Conservation (phyloP, 805 yeast genomes). For the Wickerhamiella kurtzmanii region DNA sequence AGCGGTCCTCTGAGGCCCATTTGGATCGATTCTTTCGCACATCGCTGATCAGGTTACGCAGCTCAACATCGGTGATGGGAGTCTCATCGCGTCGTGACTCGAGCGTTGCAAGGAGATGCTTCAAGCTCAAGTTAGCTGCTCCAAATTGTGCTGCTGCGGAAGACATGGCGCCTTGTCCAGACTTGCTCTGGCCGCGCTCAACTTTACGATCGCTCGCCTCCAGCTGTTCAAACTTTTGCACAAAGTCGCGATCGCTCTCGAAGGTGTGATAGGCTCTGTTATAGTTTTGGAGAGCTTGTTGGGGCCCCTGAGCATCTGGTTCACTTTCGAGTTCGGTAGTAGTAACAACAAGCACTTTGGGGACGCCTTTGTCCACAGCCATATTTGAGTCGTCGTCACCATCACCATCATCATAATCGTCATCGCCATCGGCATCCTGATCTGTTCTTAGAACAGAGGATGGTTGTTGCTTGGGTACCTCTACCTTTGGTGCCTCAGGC, state of each 20-base stretch:
- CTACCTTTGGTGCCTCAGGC: not conserved
- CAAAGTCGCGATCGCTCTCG: constrained; percentile 57
- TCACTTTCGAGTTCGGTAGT: constrained; percentile 15
- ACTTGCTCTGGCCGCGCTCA: constrained; percentile 13
- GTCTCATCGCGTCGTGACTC: constrained; percentile 69
- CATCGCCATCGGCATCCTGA: constrained; percentile 28
- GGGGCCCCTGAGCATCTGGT: constrained; percentile 14
- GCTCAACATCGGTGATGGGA: constrained; percentile 61
- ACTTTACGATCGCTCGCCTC: constrained; percentile 50
- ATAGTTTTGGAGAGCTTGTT: constrained; percentile 31
- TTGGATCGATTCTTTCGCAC: constrained; percentile 90
- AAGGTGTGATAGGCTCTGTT: constrained; percentile 52
- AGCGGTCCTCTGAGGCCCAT: constrained; percentile 91
- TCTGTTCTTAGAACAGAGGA: constrained; percentile 7
- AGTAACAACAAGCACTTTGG: constrained; percentile 10
- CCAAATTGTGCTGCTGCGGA: constrained; percentile 36
- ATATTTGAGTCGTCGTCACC: constrained; percentile 24
- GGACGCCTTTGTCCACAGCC: constrained; percentile 21
- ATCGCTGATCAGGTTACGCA: constrained; percentile 74
- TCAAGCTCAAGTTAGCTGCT: constrained; percentile 63
- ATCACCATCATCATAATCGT: constrained; percentile 31
- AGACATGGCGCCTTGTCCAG: constrained; percentile 4
- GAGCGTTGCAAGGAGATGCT: constrained; percentile 65
- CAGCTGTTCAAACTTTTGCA: constrained; percentile 58
- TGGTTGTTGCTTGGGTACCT: not conserved